phyloP scores from a whole-genome alignment of 1,284 basidiomycete species.

The Leccinum ambiguum region DNA sequence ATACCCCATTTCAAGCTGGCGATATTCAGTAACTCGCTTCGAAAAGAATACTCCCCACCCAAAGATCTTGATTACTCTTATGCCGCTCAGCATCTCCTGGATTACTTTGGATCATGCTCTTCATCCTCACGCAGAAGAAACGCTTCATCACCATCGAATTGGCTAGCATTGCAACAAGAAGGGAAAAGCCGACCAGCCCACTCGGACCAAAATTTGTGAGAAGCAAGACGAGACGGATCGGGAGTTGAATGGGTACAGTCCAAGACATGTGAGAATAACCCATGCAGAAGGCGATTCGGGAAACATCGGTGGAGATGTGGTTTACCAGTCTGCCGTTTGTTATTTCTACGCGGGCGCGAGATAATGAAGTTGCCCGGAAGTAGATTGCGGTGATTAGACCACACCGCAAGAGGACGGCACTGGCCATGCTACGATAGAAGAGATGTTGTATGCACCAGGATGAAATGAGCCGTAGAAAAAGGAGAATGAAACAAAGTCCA shows the following conservation, averaged over 20 bases:
- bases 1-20: too few relatives aligned
- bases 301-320: background rate
- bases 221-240: too few relatives aligned
- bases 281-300: background rate
- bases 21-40: too few relatives aligned
- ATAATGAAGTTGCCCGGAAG: background rate
- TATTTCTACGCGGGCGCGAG: background rate
- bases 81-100: constrained; percentile 82
- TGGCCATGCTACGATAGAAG: background rate
- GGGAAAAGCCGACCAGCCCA: too few relatives aligned
- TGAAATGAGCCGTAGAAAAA: too few relatives aligned
- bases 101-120: constrained; percentile 84
- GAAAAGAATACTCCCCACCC: too few relatives aligned
- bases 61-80: constrained; percentile 71
- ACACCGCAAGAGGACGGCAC: background rate
- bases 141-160: constrained; percentile 60
- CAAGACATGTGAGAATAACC: background rate
- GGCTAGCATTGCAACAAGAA: constrained; percentile 36
- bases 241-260: constrained; percentile 29
- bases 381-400: background rate
- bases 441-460: too few relatives aligned
- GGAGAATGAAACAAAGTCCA: too few relatives aligned
- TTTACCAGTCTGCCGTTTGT: background rate
- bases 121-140: constrained; percentile 70
- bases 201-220: too few relatives aligned